These are phyloP conservation scores for Hymenotorrendiella dingleyae DNA, from an alignment of 2,329 filamentous ascomycete species.

Conservation along the genomic window DNA sequence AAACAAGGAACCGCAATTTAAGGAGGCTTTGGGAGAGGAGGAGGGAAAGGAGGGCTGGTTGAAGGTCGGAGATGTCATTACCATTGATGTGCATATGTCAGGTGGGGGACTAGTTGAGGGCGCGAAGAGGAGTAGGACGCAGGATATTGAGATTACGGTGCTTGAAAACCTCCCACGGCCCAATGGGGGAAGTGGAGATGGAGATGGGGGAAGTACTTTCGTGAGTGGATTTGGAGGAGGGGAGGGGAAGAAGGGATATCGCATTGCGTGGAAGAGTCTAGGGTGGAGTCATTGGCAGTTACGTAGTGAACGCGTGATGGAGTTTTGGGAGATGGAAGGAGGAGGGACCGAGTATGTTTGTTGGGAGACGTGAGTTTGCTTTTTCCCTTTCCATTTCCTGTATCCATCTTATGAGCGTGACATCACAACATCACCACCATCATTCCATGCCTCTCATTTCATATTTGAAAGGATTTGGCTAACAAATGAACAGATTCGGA, in stretches of 20 bases:
- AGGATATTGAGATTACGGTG: conserved; percentile 13
- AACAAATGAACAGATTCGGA: conserved; percentile 33
- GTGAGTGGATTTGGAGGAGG: not conserved
- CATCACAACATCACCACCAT: no score
- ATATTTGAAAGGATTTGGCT: no score
- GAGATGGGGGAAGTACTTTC: not conserved
- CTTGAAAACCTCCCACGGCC: no score
- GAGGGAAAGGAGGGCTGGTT: conserved; percentile 15
- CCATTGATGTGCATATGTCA: conserved; percentile 20
- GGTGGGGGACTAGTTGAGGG: conserved; percentile 16
- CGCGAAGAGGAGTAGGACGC: conserved; percentile 10
- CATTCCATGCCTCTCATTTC: no score
- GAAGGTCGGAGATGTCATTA: conserved; percentile 9
- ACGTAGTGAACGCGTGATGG: conserved; percentile 38
- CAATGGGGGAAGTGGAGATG: conserved; percentile 7
- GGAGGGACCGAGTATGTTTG: conserved; percentile 35
- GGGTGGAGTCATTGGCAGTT: conserved; percentile 32
- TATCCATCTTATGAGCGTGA: not conserved
- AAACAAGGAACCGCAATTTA: conserved; percentile 28
- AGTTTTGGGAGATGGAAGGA: conserved; percentile 36
- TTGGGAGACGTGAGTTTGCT: conserved; percentile 36
- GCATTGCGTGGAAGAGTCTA: conserved; percentile 35
- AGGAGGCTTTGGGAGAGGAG: conserved; percentile 2
- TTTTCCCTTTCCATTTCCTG: not conserved
- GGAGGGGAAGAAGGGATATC: conserved; percentile 30